Conservation (phyloP, 2,329 filamentous ascomycete genomes). For the Orbilia blumenaviensis region DNA sequence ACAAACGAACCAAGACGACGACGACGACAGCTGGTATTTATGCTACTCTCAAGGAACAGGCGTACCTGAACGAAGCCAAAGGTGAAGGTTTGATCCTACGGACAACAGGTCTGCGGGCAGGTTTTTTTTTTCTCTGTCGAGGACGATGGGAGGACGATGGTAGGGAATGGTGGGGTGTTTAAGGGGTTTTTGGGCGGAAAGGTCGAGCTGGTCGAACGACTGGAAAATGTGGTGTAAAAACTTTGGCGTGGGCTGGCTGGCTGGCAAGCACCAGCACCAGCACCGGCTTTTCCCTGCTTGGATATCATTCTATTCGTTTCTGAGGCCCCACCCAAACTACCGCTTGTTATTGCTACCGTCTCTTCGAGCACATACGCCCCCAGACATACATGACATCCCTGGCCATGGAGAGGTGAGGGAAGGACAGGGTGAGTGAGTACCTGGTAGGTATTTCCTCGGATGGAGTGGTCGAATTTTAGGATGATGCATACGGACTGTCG, state of each 20-base stretch:
- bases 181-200: conserved; percentile 46
- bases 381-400: neutral
- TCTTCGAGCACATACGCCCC: neutral
- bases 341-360: neutral
- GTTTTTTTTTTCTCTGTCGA: neutral
- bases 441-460: neutral
- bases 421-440: neutral
- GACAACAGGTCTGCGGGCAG: conserved; percentile 46
- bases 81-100: conserved; percentile 49
- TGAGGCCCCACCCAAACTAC: conserved; percentile 32
- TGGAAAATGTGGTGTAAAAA: conserved; percentile 43
- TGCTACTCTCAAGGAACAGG: neutral
- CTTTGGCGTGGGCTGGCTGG: conserved; percentile 25
- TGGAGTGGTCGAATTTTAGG: conserved; percentile 39
- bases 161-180: conserved; percentile 52
- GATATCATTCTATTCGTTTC: neutral
- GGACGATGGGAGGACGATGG: neutral
- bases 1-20: no score
- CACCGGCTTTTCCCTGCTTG: conserved; percentile 30
- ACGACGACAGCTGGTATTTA: conserved; percentile 32
- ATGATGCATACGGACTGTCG: conserved; percentile 45
- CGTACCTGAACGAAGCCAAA: conserved; percentile 38
- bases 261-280: conserved; percentile 40
- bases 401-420: neutral
- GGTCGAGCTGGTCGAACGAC: conserved; percentile 53